Evolutionary conservation across 352 stramenopile species (phyloP).

Genomic region (Phytophthora hibernalis): DNA sequence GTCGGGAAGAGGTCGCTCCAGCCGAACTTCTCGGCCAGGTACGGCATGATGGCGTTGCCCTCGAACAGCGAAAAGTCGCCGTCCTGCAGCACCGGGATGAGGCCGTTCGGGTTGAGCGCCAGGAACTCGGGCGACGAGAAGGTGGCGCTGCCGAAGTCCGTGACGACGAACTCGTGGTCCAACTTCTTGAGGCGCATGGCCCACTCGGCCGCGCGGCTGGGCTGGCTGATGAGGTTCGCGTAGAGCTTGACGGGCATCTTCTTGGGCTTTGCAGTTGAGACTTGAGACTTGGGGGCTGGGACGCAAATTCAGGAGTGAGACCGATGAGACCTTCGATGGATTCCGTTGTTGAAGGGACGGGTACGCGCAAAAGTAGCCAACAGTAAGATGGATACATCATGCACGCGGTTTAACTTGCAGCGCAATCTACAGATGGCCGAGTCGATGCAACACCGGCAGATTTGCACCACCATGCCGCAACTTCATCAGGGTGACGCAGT

Average conservation of each 20-base stretch:
- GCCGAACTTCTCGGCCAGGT: constrained; percentile 59
- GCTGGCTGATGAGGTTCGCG: constrained; percentile 55
- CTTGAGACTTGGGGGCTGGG: not conserved
- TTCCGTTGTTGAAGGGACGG: not conserved
- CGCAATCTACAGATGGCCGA: not conserved
- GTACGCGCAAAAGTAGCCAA: not conserved
- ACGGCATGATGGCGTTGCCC: constrained; percentile 63
- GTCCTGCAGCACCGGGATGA: constrained; percentile 50
- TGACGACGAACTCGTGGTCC: constrained; percentile 43
- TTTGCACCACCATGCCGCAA: not conserved
- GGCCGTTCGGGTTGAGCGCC: constrained; percentile 46
- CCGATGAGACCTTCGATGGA: not conserved
- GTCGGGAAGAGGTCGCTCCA: constrained; percentile 62
- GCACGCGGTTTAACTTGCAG: not conserved
- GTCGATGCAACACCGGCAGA: not conserved
- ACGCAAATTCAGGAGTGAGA: not conserved
- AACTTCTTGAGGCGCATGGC: constrained; percentile 48
- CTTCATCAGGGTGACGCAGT: not conserved
- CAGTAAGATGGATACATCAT: not conserved
- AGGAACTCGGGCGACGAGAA: constrained; percentile 50
- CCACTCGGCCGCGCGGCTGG: constrained; percentile 43
- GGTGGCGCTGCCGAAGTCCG: constrained; percentile 38
- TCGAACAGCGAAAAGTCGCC: constrained; percentile 53
- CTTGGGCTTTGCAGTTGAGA: too few relatives aligned
- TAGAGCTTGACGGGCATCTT: constrained; percentile 53